Conservation (phyloP, 345 rosid genomes). For the Rhodomyrtus tomentosa region DNA sequence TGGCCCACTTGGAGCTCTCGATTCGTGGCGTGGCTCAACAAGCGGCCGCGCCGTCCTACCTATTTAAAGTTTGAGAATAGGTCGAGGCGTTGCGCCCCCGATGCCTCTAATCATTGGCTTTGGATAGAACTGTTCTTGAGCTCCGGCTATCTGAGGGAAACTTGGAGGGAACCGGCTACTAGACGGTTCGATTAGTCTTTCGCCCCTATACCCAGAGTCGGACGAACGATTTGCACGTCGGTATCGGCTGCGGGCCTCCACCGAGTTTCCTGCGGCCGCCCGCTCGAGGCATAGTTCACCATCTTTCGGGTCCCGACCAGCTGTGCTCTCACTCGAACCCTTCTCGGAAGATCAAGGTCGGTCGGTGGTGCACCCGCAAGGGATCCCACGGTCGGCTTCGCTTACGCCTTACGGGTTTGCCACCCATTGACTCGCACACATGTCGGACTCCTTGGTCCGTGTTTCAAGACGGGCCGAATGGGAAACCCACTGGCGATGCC, state of each 20-base stretch:
- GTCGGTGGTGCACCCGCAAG: no score
- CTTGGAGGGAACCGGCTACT: conserved; percentile 34
- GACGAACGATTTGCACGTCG: background rate
- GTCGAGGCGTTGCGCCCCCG: background rate
- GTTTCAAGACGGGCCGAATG: conserved; percentile 37
- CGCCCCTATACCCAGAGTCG: no score
- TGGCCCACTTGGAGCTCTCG: background rate
- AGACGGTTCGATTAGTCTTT: conserved; percentile 51
- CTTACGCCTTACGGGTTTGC: no score
- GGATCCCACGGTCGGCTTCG: no score
- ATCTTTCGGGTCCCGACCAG: no score
- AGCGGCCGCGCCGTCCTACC: background rate
- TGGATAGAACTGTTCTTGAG: background rate
- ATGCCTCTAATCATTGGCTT: background rate
- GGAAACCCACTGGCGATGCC: conserved; percentile 11
- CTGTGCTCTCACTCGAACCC: no score
- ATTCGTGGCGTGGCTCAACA: background rate
- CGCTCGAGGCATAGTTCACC: no score
- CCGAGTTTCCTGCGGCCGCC: background rate
- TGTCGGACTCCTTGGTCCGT: conserved; percentile 43
- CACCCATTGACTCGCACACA: conserved; percentile 6
- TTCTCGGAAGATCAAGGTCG: no score
- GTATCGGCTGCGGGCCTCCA: background rate
- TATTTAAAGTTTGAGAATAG: background rate
- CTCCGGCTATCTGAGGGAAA: conserved; percentile 1